Base-by-base conservation (phyloP, 2,329 filamentous ascomycete species). In the Pyricularia grisea region DNA sequence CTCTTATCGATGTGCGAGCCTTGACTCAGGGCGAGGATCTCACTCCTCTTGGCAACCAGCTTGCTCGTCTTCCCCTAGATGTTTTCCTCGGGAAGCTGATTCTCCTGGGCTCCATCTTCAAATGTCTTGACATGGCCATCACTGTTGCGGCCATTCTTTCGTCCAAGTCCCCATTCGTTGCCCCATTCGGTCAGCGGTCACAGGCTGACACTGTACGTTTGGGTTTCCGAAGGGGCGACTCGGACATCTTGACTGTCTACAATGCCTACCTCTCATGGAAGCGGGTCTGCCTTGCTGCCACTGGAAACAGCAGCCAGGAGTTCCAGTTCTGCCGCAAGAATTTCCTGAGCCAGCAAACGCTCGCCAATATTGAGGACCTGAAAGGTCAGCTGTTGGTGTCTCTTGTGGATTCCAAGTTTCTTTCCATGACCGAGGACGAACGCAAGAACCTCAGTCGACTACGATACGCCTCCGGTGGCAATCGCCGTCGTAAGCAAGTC, bases 71-170 rank as follows among this genome's bases (percentile, higher is more conserved):
- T 9, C 95, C 95, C 0, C 82, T 99, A 1, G 95, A 99, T 76
- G 94, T 97, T 12, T 97, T 97, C 78, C 84, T 99, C 0, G 94
- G 94, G 23, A 99, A 99, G 77, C 85, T 99, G 55, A 92, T 97
- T 65, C 84, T 99, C 4, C 85, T 97, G 50, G 93, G 93, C 0
- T 88, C 89, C 4, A 88, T 96, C 58, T 97, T 97, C 81, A 91
- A 90, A 75, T 98, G 94, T 75, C 84, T 98, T 3, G 95, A 99
- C 78, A 94, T 94, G 77, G 88, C 92, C 20, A 87, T 98, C 68
- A 98, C 94, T 2, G 91, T 96, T 69, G 95, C 96, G 7, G 94
- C 95, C 9, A 94, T 97, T 30, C 80, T 99, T 0, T 97, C 94
- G 1, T 96, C 93, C 31, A 99, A 98, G 77, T 97, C 94, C 0